These are phyloP conservation scores for Microstegium vimineum DNA, from an alignment of 176 grass and related monocot species.

Conservation along the genomic window DNA sequence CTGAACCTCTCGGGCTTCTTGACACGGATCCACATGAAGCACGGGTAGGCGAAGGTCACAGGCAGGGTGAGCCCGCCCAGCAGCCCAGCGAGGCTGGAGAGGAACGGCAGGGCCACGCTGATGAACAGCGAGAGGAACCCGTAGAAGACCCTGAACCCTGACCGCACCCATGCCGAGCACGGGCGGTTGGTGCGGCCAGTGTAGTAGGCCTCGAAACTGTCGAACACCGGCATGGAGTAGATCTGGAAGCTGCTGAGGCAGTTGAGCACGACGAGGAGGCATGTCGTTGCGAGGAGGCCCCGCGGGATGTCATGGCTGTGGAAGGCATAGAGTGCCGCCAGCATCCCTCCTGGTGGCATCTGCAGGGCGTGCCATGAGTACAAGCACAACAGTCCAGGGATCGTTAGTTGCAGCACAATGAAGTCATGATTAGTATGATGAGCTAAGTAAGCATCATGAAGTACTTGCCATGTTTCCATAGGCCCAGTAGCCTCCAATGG, in stretches of 20 bases:
- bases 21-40: slow-evolving; percentile 96
- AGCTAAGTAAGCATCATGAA: slow-evolving; percentile 1
- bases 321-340: slow-evolving; percentile 74
- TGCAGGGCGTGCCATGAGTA: slow-evolving; percentile 36
- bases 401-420: slow-evolving; percentile 7
- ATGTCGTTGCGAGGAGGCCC: slow-evolving; percentile 64
- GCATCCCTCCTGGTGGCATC: slow-evolving; percentile 87
- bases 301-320: slow-evolving; percentile 76
- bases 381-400: neutral
- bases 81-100: slow-evolving; percentile 83
- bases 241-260: slow-evolving; percentile 99
- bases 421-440: neutral
- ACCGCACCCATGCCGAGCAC: slow-evolving; percentile 80
- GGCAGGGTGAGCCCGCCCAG: slow-evolving; percentile 81
- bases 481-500: slow-evolving; percentile 92
- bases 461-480: slow-evolving; percentile 92
- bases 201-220: slow-evolving; percentile 90
- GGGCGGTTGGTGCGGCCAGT: slow-evolving; percentile 87
- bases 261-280: slow-evolving; percentile 89
- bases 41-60: slow-evolving; percentile 90
- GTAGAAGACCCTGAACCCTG: slow-evolving; percentile 83
- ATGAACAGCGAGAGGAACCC: slow-evolving; percentile 94
- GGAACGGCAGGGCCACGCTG: slow-evolving; percentile 77
- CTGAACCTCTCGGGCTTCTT: slow-evolving; percentile 88
- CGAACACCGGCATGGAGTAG: slow-evolving; percentile 97